Evolutionary conservation across 768 basidiomycete genomes (phyloP).

Genomic region (Galerina marginata): DNA sequence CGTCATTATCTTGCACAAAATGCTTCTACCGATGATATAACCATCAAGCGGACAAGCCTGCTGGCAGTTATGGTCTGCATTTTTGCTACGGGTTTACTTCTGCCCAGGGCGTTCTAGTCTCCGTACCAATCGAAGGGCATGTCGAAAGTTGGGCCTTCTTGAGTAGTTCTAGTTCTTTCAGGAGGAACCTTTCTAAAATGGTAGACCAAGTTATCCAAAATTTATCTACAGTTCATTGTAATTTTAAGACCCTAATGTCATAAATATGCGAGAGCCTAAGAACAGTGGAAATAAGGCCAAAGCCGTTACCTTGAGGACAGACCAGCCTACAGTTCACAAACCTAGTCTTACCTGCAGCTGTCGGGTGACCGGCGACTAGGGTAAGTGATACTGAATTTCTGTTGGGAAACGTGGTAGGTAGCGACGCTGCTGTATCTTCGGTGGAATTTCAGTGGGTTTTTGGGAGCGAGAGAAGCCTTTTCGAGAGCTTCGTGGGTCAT

Average conservation of each 20-base stretch:
- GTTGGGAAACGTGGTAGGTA: neutral
- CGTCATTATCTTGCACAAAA: conserved; percentile 46
- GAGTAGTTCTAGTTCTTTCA: no score
- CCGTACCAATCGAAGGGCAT: no score
- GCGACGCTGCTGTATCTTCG: neutral
- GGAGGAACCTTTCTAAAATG: no score
- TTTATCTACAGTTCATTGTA: no score
- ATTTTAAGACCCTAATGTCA: no score
- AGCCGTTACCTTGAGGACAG: neutral
- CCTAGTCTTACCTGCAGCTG: conserved; percentile 28
- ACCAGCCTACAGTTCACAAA: conserved; percentile 11
- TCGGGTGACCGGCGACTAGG: conserved; percentile 4
- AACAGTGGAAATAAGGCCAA: neutral
- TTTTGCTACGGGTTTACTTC: conserved; percentile 7
- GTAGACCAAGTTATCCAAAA: no score
- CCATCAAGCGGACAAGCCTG: neutral
- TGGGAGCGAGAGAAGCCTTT: conserved; percentile 60
- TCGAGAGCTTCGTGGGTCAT: conserved; percentile 80
- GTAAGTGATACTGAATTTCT: no score
- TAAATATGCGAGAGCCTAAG: no score
- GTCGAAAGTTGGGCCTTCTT: no score
- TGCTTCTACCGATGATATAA: neutral
- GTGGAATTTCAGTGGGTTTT: conserved; percentile 64
- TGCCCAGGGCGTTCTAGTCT: neutral
- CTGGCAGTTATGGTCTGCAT: conserved; percentile 3